A percentile compares a stretch with the other conserved stretches of the same genome.
These are phyloP conservation scores for Plasmopara muralis DNA, from an alignment of 352 stramenopile species.

Conservation along the genomic window DNA sequence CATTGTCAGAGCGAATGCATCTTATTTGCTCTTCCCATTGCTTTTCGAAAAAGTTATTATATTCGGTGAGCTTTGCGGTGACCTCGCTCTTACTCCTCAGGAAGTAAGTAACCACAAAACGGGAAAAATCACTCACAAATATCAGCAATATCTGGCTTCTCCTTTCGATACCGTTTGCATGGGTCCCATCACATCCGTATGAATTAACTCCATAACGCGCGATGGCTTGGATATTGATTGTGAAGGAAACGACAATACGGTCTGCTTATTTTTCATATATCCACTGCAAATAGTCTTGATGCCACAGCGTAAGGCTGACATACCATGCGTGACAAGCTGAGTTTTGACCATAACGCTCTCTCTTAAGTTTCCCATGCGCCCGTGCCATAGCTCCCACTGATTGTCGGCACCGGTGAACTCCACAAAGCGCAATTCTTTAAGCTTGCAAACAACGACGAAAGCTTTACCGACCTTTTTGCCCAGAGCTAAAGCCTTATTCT, in stretches of 20 bases:
- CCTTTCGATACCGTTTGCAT: slow-evolving; percentile 2
- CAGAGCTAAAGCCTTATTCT: no score
- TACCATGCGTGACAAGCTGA: no score
- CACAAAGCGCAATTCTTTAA: no score
- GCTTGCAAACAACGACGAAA: no score
- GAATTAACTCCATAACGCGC: slow-evolving; percentile 1
- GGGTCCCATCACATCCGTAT: neutral
- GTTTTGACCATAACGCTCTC: no score
- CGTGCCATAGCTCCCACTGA: no score
- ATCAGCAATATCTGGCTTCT: neutral
- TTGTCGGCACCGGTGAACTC: no score
- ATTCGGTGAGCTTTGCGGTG: neutral
- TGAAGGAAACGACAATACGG: neutral
- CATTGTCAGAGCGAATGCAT: neutral
- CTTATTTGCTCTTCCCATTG: neutral
- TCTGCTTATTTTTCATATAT: neutral
- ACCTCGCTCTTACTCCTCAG: neutral
- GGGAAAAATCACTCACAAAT: neutral
- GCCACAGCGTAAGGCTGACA: no score
- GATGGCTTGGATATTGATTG: slow-evolving; percentile 2
- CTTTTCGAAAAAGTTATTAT: neutral
- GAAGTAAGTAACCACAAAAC: slow-evolving; percentile 2
- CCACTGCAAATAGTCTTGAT: no score
- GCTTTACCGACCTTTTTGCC: no score
- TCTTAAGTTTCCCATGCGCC: no score